Percentiles rank a stretch among this genome's conserved stretches.
phyloP scores from a whole-genome alignment of 805 yeast genomes.

The Metschnikowia shivogae region DNA sequence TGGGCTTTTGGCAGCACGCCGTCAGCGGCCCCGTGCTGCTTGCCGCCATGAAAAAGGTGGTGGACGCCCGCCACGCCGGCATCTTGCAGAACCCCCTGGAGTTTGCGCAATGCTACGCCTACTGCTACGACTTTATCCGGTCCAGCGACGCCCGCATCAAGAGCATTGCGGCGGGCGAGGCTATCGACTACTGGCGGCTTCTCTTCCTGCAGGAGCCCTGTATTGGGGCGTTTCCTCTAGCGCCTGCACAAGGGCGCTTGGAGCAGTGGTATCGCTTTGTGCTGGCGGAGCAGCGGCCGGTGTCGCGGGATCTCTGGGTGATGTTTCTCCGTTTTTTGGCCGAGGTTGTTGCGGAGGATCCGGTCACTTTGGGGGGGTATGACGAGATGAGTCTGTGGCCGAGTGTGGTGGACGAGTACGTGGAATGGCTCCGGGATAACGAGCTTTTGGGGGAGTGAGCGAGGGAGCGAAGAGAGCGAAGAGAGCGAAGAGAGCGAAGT shows the following conservation, averaged over 20 bases:
- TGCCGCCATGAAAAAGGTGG: constrained; percentile 41
- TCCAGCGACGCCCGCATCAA: constrained; percentile 52
- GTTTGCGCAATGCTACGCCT: constrained; percentile 61
- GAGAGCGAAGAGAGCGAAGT: no score
- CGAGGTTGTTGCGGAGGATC: constrained; percentile 46
- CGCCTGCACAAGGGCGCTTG: constrained; percentile 24
- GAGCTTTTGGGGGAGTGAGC: constrained; percentile 11
- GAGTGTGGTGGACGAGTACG: constrained; percentile 75
- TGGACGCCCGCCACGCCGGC: constrained; percentile 5
- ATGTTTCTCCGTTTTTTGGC: constrained; percentile 69
- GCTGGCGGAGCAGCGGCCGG: constrained; percentile 38
- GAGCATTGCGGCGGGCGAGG: constrained; percentile 53
- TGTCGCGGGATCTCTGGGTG: constrained; percentile 78
- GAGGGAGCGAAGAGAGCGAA: no score
- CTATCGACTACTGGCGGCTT: constrained; percentile 74
- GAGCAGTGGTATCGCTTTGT: constrained; percentile 61
- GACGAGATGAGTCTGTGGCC: constrained; percentile 93
- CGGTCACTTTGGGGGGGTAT: constrained; percentile 48
- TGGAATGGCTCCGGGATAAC: constrained; percentile 48
- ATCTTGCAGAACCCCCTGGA: constrained; percentile 30
- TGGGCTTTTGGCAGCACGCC: constrained; percentile 52
- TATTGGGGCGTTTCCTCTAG: neutral
- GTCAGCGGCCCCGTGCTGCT: constrained; percentile 14
- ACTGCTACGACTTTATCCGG: constrained; percentile 62
- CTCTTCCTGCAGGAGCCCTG: constrained; percentile 36